A percentile compares a stretch with the other conserved stretches of the same genome.
Evolutionary conservation across 2,329 filamentous ascomycete species (phyloP).

Genomic region (Fusarium transvaalense): DNA sequence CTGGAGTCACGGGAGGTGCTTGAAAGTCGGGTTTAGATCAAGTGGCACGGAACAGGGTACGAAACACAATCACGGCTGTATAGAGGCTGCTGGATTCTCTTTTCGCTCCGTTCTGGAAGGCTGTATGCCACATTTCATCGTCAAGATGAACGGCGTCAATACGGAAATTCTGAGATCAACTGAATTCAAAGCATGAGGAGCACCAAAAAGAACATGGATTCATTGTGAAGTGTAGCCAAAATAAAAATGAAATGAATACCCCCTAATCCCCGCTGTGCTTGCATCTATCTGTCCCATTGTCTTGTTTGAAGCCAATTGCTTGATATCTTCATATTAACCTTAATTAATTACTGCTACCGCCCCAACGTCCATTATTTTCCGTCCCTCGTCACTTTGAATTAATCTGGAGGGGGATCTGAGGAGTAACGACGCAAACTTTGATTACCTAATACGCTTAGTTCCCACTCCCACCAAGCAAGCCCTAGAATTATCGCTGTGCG

Average conservation of each 20-base stretch:
- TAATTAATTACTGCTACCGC: constrained; percentile 1
- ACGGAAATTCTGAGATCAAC: constrained; percentile 68
- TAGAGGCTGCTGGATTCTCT: constrained; percentile 69
- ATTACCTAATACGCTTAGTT: constrained; percentile 59
- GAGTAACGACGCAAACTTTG: constrained; percentile 39
- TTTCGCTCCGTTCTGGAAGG: constrained; percentile 70
- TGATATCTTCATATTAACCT: constrained; percentile 15
- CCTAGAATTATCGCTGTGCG: constrained; percentile 60
- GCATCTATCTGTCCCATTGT: background rate
- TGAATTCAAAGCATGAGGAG: constrained; percentile 56
- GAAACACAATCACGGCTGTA: constrained; percentile 55
- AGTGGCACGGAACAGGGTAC: constrained; percentile 54
- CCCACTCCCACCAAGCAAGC: constrained; percentile 59
- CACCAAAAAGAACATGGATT: constrained; percentile 49
- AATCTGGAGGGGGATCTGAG: constrained; percentile 21
- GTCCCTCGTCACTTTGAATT: constrained; percentile 25
- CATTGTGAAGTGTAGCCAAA: constrained; percentile 52
- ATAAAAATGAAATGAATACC: constrained; percentile 50
- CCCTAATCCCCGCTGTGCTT: constrained; percentile 23
- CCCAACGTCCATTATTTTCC: constrained; percentile 10
- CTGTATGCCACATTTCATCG: constrained; percentile 73
- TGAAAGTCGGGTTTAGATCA: constrained; percentile 55
- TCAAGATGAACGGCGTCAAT: constrained; percentile 75
- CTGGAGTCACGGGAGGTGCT: constrained; percentile 52
- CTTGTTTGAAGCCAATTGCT: background rate